Base-by-base conservation (phyloP, 441 rosid species). In the Gossypium aridum region DNA sequence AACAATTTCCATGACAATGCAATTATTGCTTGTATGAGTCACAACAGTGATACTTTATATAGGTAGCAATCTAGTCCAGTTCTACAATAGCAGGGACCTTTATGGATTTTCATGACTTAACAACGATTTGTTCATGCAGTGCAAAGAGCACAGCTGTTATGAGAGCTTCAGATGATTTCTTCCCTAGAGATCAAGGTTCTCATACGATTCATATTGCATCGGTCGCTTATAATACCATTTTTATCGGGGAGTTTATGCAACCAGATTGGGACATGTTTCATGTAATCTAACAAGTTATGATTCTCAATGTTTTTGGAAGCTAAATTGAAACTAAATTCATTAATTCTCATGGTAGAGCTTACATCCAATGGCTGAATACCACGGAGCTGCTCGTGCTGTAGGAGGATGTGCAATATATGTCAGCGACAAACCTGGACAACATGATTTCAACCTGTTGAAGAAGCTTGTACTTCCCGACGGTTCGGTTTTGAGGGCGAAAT, bases 221-320 rank as follows among this genome's bases (percentile, higher is more conserved):
- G 0, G 92, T 90, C 66, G 91, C 92, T 71, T 90, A 87, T 60
- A 90, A 90, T 71, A 83, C 88, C n/a, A 19, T 90, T 70, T 88
- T 90, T 76, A 86, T 88, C 2, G 91, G 94, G 13, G 94, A 88
- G 73, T 86, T 90, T 70, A 88, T 87, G 92, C 88, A 87, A 81
- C 92, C 92, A 8, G 92, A 90, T 77, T 90, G 92, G 94, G 94
- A 90, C 74, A 90, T 88, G 89, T 90, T 90, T 73, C 89, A 88
- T 75, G 91, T 83, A 79, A 80, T 83, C 75, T 7, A 26, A 60
- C 12, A 54, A 12, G 49, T 28, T 34, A 23, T 49, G 4, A 8
- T 25, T n/a, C 16, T 31, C 16, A 5, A 19, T 17, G 49, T 55
- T 19, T 25, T 53, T 2, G 26, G 43, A 37, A 4, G 56, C 12